Conservation (phyloP, 176 grass and related monocot species). For the Saccharum officinarum region DNA sequence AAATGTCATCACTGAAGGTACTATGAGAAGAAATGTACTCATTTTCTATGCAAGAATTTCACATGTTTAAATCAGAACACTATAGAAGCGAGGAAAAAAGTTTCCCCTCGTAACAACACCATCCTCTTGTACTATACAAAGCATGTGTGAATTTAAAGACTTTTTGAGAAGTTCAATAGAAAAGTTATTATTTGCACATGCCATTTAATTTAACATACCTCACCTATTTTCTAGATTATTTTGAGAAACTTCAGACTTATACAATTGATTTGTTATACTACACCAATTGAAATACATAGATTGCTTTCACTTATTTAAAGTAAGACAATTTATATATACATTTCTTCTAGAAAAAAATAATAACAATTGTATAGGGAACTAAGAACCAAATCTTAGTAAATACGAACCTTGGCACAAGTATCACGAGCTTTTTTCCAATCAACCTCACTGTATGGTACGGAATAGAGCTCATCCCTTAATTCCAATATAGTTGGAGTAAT, state of each 20-base stretch:
- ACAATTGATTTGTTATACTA: background rate
- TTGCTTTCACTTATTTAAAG: background rate
- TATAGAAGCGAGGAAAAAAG: too few species aligned
- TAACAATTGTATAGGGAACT: background rate
- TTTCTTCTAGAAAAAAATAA: background rate
- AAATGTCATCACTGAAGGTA: too few species aligned
- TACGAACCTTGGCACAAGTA: constrained; percentile 67
- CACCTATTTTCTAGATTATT: background rate
- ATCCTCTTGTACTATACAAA: background rate
- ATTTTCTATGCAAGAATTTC: too few species aligned
- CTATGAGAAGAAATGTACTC: too few species aligned
- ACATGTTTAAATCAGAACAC: too few species aligned
- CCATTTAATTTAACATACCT: background rate
- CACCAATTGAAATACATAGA: background rate
- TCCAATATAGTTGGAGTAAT: constrained; percentile 55
- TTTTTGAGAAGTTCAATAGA: background rate
- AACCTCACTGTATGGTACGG: constrained; percentile 45
- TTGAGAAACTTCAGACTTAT: background rate
- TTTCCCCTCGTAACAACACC: too few species aligned
- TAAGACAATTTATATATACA: background rate
- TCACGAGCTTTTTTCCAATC: constrained; percentile 66
- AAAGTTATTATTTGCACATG: background rate
- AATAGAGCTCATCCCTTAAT: constrained; percentile 61
- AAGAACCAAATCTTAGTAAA: background rate
- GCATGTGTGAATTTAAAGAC: background rate